phyloP scores from a whole-genome alignment of 1,284 basidiomycete genomes.

The Salmacisia buchloeana region DNA sequence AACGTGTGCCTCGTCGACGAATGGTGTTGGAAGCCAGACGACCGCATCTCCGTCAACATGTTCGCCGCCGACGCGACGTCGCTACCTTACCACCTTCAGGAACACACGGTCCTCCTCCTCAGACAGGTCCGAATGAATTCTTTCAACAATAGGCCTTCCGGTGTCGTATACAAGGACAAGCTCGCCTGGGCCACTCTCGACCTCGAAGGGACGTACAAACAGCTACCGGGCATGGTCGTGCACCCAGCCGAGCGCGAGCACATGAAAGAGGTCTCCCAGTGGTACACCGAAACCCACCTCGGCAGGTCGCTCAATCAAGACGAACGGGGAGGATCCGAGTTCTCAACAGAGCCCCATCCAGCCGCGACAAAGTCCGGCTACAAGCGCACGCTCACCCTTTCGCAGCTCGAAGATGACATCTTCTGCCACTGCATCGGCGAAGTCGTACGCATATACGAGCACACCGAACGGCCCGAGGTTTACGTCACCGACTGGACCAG shows the following conservation, averaged over 20 bases:
- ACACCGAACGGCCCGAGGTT: not conserved
- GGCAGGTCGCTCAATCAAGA: not conserved
- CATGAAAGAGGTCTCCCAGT: not conserved
- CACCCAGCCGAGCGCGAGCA: not conserved
- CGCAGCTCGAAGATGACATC: not conserved
- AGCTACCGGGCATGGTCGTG: not conserved
- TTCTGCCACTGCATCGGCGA: constrained; percentile 4
- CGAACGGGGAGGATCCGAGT: not conserved
- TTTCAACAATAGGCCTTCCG: not conserved
- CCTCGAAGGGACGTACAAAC: not conserved
- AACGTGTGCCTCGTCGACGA: not conserved
- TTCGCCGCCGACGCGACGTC: not conserved
- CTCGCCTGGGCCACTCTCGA: not conserved
- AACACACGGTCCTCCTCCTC: constrained; percentile 1
- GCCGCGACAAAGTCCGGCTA: not conserved
- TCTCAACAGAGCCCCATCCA: not conserved
- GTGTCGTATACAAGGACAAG: constrained; percentile 1
- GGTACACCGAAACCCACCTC: not conserved
- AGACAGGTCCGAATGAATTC: not conserved
- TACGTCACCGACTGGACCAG: constrained; percentile 6
- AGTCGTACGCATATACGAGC: not conserved
- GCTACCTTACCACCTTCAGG: not conserved
- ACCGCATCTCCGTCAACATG: not conserved
- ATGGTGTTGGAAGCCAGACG: not conserved
- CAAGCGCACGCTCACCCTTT: not conserved